Percentiles rank a stretch among this genome's conserved stretches.
These are phyloP conservation scores for Gossypium rotundifolium DNA, from an alignment of 345 rosid genomes.

Conservation along the genomic window DNA sequence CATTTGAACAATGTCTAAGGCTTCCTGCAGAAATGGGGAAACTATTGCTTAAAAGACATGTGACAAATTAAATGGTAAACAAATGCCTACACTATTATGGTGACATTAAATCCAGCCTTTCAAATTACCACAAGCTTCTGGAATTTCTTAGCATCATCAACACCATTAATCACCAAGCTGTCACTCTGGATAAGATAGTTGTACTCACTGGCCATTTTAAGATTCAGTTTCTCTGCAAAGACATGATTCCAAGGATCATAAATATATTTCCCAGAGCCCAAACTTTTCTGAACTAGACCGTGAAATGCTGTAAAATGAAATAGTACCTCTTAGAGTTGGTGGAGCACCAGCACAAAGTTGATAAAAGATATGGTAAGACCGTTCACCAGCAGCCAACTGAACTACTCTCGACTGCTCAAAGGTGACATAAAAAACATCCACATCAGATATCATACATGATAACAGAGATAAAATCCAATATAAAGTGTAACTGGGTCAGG, in stretches of 20 bases:
- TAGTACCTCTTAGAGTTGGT: conserved; percentile 66
- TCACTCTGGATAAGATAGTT: conserved; percentile 83
- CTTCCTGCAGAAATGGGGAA: conserved; percentile 48
- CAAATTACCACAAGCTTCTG: conserved; percentile 59
- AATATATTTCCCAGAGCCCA: neutral
- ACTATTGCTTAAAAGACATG: conserved; percentile 1
- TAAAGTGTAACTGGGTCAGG: conserved; percentile 17
- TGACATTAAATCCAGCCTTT: conserved; percentile 1
- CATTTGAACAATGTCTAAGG: conserved; percentile 66
- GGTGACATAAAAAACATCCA: conserved; percentile 9
- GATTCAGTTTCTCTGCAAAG: conserved; percentile 67
- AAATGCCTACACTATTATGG: conserved; percentile 6
- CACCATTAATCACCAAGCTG: conserved; percentile 64
- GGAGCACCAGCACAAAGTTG: conserved; percentile 96
- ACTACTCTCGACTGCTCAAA: conserved; percentile 89
- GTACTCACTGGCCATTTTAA: conserved; percentile 71
- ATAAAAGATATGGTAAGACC: conserved; percentile 89
- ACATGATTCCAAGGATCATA: conserved; percentile 7
- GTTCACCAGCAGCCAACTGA: conserved; percentile 79
- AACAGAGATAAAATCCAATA: conserved; percentile 11
- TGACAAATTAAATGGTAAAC: conserved; percentile 3
- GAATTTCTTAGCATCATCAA: conserved; percentile 72
- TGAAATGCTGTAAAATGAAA: conserved; percentile 1
- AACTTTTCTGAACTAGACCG: conserved; percentile 4
- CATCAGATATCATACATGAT: conserved; percentile 27